Evolutionary conservation across 2,329 filamentous ascomycete species (phyloP), one percentile per base, ranked within the genome.

Genomic region (Colletotrichum plurivorum): DNA sequence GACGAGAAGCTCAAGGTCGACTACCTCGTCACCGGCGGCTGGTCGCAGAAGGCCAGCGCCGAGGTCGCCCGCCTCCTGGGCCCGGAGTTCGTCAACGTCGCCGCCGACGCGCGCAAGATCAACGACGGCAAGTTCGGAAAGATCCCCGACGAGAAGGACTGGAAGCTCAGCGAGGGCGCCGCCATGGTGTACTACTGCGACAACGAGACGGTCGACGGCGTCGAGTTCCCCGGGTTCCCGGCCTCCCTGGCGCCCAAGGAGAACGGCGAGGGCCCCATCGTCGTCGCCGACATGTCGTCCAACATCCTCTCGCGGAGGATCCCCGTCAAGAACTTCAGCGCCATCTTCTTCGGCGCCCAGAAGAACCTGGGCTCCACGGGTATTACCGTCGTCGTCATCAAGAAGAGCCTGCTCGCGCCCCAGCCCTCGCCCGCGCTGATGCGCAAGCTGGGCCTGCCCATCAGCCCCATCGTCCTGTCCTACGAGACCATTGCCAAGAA

Each of bases 151-250:
- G 91, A 95, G 80, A 89, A 88, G 71, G 88, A 87, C 20, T 98
- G 94, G 94, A 92, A 86, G 41, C 85, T 96, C 8, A 92, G 90
- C 48, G 84, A 89, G 73, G 84, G 89, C 45, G 84, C 91, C 10
- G 89, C 94, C 0, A 86, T 97, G 75, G 92, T 95, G 2, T 98
- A 98, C 81, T 95, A 90, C 79, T 97, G 95, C 79, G 93, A 95
- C 79, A 98, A 98, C 75, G 95, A 98, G 84, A 97, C 94, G 0
- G 94, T 97, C 6, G 94, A 97, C 75, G 95, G 95, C 41, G 94
- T 98, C 18, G 95, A 98, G 78, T 97, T 97, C 74, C 94, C 92
- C 6, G 81, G 75, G n/a, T 89, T 89, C 76, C 95, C 95, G 25
- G 82, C 90, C 71, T 79, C 80, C 8, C 85, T 97, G 25, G 87